These are phyloP conservation scores for Spiraea crenata DNA, from an alignment of 331 rosid genomes.

Conservation along the genomic window DNA sequence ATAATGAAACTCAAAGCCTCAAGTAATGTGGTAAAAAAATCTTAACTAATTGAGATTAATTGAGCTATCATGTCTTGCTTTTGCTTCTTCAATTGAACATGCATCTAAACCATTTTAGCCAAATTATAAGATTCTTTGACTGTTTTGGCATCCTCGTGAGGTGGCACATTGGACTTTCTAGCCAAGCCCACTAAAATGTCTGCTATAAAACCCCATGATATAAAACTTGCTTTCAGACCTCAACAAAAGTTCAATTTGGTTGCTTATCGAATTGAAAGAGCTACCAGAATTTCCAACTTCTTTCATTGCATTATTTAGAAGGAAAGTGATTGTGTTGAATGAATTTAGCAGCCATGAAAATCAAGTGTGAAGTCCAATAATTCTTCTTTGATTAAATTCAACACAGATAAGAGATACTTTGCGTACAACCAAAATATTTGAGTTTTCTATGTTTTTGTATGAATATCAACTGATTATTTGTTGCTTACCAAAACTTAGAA, in stretches of 20 bases:
- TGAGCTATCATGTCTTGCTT: too few species aligned
- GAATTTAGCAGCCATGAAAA: not conserved
- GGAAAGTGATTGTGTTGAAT: slow-evolving; percentile 2
- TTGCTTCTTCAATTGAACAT: not conserved
- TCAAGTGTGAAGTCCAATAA: too few species aligned
- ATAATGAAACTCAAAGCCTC: too few species aligned
- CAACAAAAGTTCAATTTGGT: too few species aligned
- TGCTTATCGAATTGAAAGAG: not conserved
- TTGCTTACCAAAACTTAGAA: too few species aligned
- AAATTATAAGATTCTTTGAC: not conserved
- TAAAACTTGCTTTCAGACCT: not conserved
- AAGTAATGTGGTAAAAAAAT: too few species aligned
- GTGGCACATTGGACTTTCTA: not conserved
- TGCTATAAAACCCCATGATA: too few species aligned
- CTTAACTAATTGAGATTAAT: too few species aligned
- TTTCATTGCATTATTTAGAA: not conserved
- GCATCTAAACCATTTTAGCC: not conserved
- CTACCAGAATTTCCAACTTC: slow-evolving; percentile 19
- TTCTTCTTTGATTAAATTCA: too few species aligned
- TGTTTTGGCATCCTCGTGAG: not conserved
- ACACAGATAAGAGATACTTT: too few species aligned
- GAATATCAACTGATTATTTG: too few species aligned
- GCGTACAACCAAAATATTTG: slow-evolving; percentile 14
- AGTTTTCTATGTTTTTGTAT: not conserved
- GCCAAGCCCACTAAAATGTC: not conserved